These are phyloP conservation scores for Penicillium salamii DNA, from an alignment of 495 filamentous ascomycete species.

Conservation along the genomic window DNA sequence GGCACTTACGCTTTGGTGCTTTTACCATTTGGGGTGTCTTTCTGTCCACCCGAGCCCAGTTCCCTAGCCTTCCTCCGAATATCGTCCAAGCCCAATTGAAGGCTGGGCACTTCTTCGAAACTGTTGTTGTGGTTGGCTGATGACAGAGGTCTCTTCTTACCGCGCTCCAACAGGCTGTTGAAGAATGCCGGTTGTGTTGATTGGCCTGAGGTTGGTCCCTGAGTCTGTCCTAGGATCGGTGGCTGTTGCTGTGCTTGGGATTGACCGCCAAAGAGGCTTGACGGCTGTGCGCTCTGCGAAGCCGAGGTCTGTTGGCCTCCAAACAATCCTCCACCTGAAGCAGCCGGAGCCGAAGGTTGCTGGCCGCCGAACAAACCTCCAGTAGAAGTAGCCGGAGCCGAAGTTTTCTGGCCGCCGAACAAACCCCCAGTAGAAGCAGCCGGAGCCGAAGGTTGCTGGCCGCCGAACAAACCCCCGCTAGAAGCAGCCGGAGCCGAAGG, in stretches of 20 bases:
- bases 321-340: no score
- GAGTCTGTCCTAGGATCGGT: conserved; percentile 32
- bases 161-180: conserved; percentile 79
- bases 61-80: conserved; percentile 80
- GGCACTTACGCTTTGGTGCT: conserved; percentile 63
- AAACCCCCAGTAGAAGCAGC: neutral
- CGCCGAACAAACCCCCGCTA: conserved; percentile 17
- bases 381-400: no score
- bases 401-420: neutral
- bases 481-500: conserved; percentile 10
- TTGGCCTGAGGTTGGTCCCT: conserved; percentile 24
- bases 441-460: conserved; percentile 20
- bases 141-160: conserved; percentile 50
- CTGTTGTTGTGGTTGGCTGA: conserved; percentile 33
- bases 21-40: conserved; percentile 41
- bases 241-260: conserved; percentile 34
- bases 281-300: conserved; percentile 24
- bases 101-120: conserved; percentile 48
- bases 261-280: conserved; percentile 29
- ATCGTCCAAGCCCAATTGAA: conserved; percentile 84
- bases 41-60: conserved; percentile 56
- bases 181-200: conserved; percentile 69
- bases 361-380: no score
- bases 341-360: no score
- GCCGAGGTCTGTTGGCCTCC: neutral